A percentile compares a stretch with the other conserved stretches of the same genome.
phyloP scores from a whole-genome alignment of 495 filamentous ascomycete species.

The Tuber brumale region DNA sequence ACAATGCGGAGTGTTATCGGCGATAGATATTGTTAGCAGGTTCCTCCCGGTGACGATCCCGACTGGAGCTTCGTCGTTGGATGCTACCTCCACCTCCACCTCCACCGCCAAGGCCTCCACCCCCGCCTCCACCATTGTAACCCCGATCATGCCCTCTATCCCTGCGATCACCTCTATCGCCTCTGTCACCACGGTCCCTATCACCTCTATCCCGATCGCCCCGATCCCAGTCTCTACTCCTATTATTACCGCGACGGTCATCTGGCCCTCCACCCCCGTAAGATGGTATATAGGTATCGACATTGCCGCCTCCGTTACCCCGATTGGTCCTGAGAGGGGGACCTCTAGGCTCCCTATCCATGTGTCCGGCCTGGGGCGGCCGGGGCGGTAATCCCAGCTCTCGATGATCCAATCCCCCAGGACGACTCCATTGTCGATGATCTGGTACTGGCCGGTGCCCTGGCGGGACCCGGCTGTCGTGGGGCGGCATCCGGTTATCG shows the following conservation, averaged over 20 bases:
- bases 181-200: constrained; percentile 37
- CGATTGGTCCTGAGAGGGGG: constrained; percentile 27
- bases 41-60: constrained; percentile 38
- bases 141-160: constrained; percentile 30
- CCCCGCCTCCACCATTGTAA: constrained; percentile 32
- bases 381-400: constrained; percentile 43
- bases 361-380: constrained; percentile 33
- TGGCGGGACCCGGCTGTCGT: constrained; percentile 25
- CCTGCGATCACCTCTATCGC: constrained; percentile 36
- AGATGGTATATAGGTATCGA: constrained; percentile 59
- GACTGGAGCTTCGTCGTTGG: constrained; percentile 45
- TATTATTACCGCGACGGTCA: constrained; percentile 47
- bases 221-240: constrained; percentile 38
- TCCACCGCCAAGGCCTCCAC: constrained; percentile 27
- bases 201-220: constrained; percentile 34
- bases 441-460: constrained; percentile 30
- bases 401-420: constrained; percentile 25
- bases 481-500: constrained; percentile 39
- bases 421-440: constrained; percentile 26
- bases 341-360: constrained; percentile 39
- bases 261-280: constrained; percentile 48
- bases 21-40: constrained; percentile 40
- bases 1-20: constrained; percentile 13
- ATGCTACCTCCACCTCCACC: constrained; percentile 17
- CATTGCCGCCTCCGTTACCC: constrained; percentile 43